Percentiles rank a stretch among this genome's conserved stretches.
phyloP scores from a whole-genome alignment of 116 monocot genomes.

The Phalaenopsis hybrid region DNA sequence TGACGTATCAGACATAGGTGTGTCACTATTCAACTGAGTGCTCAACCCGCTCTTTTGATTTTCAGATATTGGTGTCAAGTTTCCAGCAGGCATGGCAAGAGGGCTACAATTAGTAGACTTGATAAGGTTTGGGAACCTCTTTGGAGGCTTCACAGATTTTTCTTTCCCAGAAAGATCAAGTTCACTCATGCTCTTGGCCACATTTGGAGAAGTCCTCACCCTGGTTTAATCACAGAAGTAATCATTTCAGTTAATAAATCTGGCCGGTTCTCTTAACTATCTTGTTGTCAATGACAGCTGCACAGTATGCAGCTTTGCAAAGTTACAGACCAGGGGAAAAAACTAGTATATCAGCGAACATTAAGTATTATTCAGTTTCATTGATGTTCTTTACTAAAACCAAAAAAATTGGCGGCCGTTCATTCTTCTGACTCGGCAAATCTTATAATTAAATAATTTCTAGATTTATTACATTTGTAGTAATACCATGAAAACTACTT shows the following conservation, averaged over 20 bases:
- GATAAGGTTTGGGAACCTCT: conserved; percentile 56
- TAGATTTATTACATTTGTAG: background rate
- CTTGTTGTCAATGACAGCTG: background rate
- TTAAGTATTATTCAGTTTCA: background rate
- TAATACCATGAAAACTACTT: background rate
- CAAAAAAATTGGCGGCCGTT: background rate
- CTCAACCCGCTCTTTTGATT: conserved; percentile 21
- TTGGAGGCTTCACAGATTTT: conserved; percentile 43
- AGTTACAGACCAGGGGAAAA: background rate
- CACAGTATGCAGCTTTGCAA: background rate
- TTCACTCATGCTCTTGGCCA: conserved; percentile 50
- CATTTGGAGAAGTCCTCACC: conserved; percentile 22
- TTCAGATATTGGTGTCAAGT: conserved; percentile 46
- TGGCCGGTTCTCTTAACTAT: background rate
- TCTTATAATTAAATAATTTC: background rate
- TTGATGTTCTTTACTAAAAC: background rate
- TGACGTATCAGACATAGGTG: conserved; percentile 40
- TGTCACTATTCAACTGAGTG: conserved; percentile 21
- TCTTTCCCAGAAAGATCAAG: conserved; percentile 42
- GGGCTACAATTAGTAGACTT: conserved; percentile 26
- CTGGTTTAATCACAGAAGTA: conserved; percentile 10
- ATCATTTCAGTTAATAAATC: background rate
- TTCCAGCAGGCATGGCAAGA: conserved; percentile 19
- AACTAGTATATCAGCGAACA: background rate
- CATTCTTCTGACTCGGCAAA: background rate